A percentile compares a stretch with the other conserved stretches of the same genome.
phyloP scores from a whole-genome alignment of 2,329 filamentous ascomycete genomes.

The Laburnicola sp. region DNA sequence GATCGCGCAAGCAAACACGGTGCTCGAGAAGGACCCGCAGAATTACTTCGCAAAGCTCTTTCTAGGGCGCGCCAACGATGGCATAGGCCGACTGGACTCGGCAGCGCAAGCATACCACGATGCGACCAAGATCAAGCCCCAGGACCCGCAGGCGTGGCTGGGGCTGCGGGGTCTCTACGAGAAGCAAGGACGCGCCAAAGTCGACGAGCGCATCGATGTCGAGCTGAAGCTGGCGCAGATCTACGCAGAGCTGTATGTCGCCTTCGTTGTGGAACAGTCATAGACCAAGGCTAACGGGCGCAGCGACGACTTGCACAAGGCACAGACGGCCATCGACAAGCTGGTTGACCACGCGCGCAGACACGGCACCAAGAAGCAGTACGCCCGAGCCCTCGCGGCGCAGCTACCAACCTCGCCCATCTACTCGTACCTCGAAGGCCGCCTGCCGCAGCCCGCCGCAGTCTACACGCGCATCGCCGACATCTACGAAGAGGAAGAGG shows the following conservation, averaged over 20 bases:
- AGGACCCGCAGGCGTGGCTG: conserved; percentile 86
- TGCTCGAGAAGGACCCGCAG: conserved; percentile 71
- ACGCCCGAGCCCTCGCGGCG: conserved; percentile 74
- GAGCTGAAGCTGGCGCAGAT: conserved; percentile 74
- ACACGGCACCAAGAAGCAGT: conserved; percentile 72
- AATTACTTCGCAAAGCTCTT: conserved; percentile 92
- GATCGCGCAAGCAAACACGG: conserved; percentile 66
- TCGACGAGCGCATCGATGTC: conserved; percentile 74
- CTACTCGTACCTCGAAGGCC: conserved; percentile 80
- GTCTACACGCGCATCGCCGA: conserved; percentile 83
- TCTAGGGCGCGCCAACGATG: conserved; percentile 81
- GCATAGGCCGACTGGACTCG: conserved; percentile 69
- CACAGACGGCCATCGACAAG: conserved; percentile 72
- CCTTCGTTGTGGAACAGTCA: fast-evolving
- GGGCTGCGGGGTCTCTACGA: conserved; percentile 86
- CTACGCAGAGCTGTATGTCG: conserved; percentile 56
- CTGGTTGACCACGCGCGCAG: conserved; percentile 74
- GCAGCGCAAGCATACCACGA: conserved; percentile 75
- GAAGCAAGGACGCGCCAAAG: conserved; percentile 68
- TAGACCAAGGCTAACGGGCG: conserved; percentile 14
- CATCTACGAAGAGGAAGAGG: conserved; percentile 83
- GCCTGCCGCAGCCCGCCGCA: conserved; percentile 74
- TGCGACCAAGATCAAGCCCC: conserved; percentile 71
- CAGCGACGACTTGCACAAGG: conserved; percentile 62
- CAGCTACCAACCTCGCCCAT: conserved; percentile 79